Percentiles rank a stretch among this genome's conserved stretches.
Conservation (phyloP, 164 flowering plant genomes). For the Akebia trifoliata region DNA sequence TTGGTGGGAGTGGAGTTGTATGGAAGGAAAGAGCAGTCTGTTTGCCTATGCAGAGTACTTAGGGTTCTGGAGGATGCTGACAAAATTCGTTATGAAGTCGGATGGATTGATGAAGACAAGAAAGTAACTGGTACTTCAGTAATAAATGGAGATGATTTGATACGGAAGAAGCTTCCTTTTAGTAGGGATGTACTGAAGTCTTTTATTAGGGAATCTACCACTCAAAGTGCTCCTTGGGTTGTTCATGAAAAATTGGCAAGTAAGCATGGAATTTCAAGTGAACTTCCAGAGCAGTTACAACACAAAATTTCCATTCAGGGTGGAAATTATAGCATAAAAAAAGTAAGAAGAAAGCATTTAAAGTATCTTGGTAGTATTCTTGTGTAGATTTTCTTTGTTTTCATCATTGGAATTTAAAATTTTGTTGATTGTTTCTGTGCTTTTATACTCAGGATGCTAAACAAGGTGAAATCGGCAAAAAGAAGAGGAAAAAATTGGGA, state of each 20-base stretch:
- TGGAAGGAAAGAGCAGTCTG: conserved; percentile 47
- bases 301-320: conserved; percentile 26
- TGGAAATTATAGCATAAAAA: conserved; percentile 39
- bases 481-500: conserved; percentile 35
- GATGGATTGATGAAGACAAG: conserved; percentile 61
- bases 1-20: conserved; percentile 57
- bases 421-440: conserved; percentile 5
- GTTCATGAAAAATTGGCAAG: conserved; percentile 64
- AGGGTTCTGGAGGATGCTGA: conserved; percentile 43
- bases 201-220: conserved; percentile 84
- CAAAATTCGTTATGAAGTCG: conserved; percentile 53
- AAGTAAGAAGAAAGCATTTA: conserved; percentile 26
- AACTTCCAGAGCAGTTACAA: conserved; percentile 52
- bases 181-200: conserved; percentile 70
- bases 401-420: not conserved
- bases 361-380: conserved; percentile 15
- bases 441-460: conserved; percentile 25
- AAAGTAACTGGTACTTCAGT: conserved; percentile 38
- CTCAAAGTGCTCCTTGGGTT: conserved; percentile 80
- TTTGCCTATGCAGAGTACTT: conserved; percentile 58
- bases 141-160: conserved; percentile 45
- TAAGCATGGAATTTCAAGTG: conserved; percentile 57
- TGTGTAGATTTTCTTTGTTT: conserved; percentile 1
- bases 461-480: conserved; percentile 18
- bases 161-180: conserved; percentile 62